Percentiles rank a stretch among this genome's conserved stretches.
phyloP scores from a whole-genome alignment of 495 filamentous ascomycete species.

The Penicillium psychrofluorescens region DNA sequence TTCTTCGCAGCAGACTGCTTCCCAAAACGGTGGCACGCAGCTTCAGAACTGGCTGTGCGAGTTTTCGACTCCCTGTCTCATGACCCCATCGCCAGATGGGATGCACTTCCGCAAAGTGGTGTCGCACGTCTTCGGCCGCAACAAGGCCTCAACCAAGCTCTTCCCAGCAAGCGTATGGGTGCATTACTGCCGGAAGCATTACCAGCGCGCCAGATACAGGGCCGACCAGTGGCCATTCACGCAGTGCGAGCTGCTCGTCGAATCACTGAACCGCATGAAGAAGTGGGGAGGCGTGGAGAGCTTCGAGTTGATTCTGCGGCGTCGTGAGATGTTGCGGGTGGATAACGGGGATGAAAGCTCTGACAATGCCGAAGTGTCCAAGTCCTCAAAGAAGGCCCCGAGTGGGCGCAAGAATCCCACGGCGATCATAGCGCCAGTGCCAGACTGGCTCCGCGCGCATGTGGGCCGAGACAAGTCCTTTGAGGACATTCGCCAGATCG shows the following conservation, averaged over 20 bases:
- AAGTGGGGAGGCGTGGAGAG: constrained; percentile 46
- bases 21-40: too few relatives aligned
- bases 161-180: constrained; percentile 64
- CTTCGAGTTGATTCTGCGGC: constrained; percentile 24
- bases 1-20: too few relatives aligned
- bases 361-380: background rate
- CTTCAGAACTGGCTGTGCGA: constrained; percentile 6
- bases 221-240: constrained; percentile 49
- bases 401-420: constrained; percentile 14
- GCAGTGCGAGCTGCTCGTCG: constrained; percentile 52
- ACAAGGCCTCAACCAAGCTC: constrained; percentile 65
- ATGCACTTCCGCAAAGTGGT: constrained; percentile 58
- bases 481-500: constrained; percentile 18
- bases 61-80: constrained; percentile 11
- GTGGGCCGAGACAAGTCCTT: constrained; percentile 24
- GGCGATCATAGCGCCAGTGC: constrained; percentile 19
- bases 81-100: constrained; percentile 9
- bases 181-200: constrained; percentile 74
- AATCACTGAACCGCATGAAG: constrained; percentile 51
- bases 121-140: constrained; percentile 82
- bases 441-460: constrained; percentile 23
- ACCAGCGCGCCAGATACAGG: constrained; percentile 68
- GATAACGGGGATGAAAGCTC: constrained; percentile 13
- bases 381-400: background rate
- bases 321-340: constrained; percentile 12